Evolutionary conservation across 2,329 filamentous ascomycete genomes (phyloP), one percentile per base, ranked within the genome.

Genomic region (Trichocomaceae sp.): DNA sequence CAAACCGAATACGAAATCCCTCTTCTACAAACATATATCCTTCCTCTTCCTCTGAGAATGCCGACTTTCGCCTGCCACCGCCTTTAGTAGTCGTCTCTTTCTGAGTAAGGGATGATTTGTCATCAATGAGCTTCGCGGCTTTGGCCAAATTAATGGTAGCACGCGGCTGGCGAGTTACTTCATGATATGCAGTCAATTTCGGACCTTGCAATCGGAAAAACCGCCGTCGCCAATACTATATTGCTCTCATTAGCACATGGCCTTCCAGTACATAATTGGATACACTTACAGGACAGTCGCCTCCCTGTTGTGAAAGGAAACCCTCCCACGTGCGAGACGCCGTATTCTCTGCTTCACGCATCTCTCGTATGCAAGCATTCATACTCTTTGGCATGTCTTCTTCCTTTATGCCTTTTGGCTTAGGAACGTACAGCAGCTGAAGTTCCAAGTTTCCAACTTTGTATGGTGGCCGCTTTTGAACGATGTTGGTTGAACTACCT

Each of bases 11-110:
- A 41, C 93, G 89, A 85, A 99, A 99, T 2, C 93, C 93, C 70
- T 99, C 93, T 71, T 99, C 93, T 52, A 99, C 92, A 70, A 99
- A 99, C 88, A 96, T 96, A 77, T 99, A 99, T 42, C 93, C 93
- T 69, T 99, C 93, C 73, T 99, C 93, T 61, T 99, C 93, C 72
- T 97, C 93, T 1, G 92, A 91, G 70, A 99, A 99, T 10, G 89
- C 93, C 33, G 91, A 96, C 70, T 95, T 90, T 54, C 93, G 87
- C 44, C 93, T 87, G 62, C 84, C 85, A 54, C 90, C 88, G 60
- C 82, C 82, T 67, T 85, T 88, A 55, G 86, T 87, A 13, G 81
- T 84, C 0, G 86, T 89, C 66, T 95, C 89, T 62, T 88, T 90
- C 65, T 96, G 87, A 6, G 86, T 89, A 47, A 99, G 78, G 19